Percentiles rank a stretch among this genome's conserved stretches.
These are phyloP conservation scores for Phytophthora uliginosa DNA, from an alignment of 352 stramenopile species.

Conservation along the genomic window DNA sequence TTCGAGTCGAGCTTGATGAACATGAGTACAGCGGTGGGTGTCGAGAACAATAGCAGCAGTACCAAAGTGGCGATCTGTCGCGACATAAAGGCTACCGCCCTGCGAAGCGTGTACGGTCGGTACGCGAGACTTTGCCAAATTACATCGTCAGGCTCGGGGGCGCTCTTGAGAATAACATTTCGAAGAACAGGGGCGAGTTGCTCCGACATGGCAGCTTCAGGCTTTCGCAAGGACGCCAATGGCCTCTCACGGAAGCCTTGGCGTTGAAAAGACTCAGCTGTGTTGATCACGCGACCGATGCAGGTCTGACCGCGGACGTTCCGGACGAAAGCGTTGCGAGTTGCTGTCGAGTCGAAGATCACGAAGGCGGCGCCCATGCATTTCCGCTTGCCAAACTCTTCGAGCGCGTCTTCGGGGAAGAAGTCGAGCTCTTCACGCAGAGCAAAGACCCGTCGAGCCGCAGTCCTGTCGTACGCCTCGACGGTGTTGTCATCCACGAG, in stretches of 20 bases:
- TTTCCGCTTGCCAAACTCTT: conserved; percentile 63
- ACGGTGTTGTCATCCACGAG: conserved; percentile 32
- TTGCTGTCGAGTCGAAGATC: conserved; percentile 72
- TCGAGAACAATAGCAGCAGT: conserved; percentile 80
- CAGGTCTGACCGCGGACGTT: conserved; percentile 58
- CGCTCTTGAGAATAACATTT: conserved; percentile 68
- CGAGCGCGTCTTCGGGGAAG: conserved; percentile 72
- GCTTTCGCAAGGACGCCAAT: conserved; percentile 23
- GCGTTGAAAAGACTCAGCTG: conserved; percentile 36
- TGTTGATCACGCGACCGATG: conserved; percentile 51
- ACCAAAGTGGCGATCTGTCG: conserved; percentile 63
- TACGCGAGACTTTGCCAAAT: conserved; percentile 84
- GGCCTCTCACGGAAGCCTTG: conserved; percentile 31
- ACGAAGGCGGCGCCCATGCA: conserved; percentile 81
- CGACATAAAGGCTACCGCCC: conserved; percentile 47
- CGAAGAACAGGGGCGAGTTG: conserved; percentile 53
- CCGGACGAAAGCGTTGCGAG: conserved; percentile 66
- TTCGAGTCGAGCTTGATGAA: conserved; percentile 85
- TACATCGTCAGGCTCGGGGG: conserved; percentile 81
- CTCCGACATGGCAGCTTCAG: conserved; percentile 18
- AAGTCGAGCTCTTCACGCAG: conserved; percentile 79
- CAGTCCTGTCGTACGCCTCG: conserved; percentile 29
- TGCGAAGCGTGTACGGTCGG: conserved; percentile 52
- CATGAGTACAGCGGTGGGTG: conserved; percentile 81
- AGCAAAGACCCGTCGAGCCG: conserved; percentile 34